Evolutionary conservation across 768 basidiomycete species (phyloP), one percentile per base, ranked within the genome.

Genomic region (Pulveroboletus ravenelii): DNA sequence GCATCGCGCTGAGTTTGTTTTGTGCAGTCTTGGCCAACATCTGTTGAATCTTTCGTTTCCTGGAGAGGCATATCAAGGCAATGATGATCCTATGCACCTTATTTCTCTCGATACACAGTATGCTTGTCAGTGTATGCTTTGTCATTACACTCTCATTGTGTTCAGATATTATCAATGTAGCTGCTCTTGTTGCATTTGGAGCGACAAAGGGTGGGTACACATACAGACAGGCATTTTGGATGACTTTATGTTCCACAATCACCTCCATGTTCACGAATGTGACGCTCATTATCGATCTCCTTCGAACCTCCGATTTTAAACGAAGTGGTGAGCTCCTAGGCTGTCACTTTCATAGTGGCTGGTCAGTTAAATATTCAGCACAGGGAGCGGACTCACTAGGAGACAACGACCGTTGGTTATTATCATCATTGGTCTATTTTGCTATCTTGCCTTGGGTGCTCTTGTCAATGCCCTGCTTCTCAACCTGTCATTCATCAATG

Each of bases 381-480:
- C 45, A 88, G 87, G 85, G 5, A 89, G 87, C 55, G 91, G 91
- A 1, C 69, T 93, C 34, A 93, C 89, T 0, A 77, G 78, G 25
- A 89, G 83, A 61, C 91, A 93, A 58, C 79, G 89, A 5, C 79
- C 82, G 1, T 77, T 93, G n/a, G 79, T 86, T 30, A 84, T 93
- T 51, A 78, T 87, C 32, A 80, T 87, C 49, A 93, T 93, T 57
- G 62, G 84, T 14, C 70, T 93, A 1, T 73, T 93, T 20, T 72
- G 73, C 50, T 92, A 89, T 62, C 73, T 92, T 52, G 87, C 84
- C 0, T 59, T 93, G 10, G 91, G 90, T 5, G 79, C 84, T 0
- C 72, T 89, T 13, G 66, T 80, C 43, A 77, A 81, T 60, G 70
- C 79, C 1, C 65, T 80, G 50, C 65, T 84, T 39, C 59, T 72